These are phyloP conservation scores for Dionaea muscipula DNA, from an alignment of 179 eudicot genomes.

Conservation along the genomic window DNA sequence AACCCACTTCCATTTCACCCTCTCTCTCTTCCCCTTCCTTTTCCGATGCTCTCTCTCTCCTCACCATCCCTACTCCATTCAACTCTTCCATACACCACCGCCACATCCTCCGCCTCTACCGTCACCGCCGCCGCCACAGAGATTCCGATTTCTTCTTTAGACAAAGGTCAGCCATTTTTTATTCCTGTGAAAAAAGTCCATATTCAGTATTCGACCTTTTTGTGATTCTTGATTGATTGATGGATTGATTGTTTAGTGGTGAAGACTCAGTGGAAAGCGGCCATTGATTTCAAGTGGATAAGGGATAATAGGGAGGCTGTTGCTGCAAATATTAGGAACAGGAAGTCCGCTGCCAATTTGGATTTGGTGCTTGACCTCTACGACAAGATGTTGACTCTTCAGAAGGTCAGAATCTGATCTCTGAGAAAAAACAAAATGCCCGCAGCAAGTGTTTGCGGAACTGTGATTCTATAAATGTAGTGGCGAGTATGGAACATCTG, in stretches of 20 bases:
- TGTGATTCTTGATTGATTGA: background rate
- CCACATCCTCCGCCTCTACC: conserved; percentile 10
- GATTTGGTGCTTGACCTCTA: conserved; percentile 67
- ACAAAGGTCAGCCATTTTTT: conserved; percentile 13
- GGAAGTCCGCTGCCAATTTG: conserved; percentile 68
- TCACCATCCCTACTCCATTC: background rate
- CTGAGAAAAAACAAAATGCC: background rate
- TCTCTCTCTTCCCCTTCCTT: too few species aligned
- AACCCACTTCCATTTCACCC: conserved; percentile 13
- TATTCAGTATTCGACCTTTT: background rate
- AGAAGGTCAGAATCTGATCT: conserved; percentile 46
- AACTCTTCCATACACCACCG: background rate
- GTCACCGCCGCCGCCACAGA: background rate
- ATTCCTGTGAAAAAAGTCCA: background rate
- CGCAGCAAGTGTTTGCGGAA: too few species aligned
- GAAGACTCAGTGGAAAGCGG: conserved; percentile 81
- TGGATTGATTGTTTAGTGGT: conserved; percentile 10
- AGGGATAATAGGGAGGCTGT: conserved; percentile 59
- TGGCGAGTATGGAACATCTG: too few species aligned
- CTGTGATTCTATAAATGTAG: too few species aligned
- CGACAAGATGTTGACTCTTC: conserved; percentile 46
- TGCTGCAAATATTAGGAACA: conserved; percentile 49
- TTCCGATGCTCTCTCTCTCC: conserved; percentile 18
- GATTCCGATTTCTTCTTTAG: too few species aligned
- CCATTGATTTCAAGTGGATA: conserved; percentile 88